Conservation (phyloP, 1,139 yeast genomes). For the Pneumocystis sp. region DNA sequence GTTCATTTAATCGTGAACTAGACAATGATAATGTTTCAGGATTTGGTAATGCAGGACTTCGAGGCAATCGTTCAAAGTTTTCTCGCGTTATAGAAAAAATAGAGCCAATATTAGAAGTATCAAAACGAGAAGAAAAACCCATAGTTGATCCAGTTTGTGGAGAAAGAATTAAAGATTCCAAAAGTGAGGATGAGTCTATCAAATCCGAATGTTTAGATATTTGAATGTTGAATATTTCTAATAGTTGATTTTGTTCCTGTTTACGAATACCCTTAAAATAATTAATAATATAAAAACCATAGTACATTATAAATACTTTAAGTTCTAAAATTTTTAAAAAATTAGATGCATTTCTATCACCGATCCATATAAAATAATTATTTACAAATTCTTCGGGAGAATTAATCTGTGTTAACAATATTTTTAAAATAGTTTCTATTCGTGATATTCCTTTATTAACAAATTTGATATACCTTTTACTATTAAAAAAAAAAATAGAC, state of each 20-base stretch:
- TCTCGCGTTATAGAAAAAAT: not conserved
- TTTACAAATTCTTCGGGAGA: constrained; percentile 56
- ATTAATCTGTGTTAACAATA: constrained; percentile 42
- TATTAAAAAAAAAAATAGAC: not conserved
- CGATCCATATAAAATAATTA: constrained; percentile 50
- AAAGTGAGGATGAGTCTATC: not conserved
- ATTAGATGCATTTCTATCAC: constrained; percentile 48
- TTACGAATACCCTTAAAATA: not conserved
- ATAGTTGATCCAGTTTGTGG: not conserved
- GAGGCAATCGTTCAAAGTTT: not conserved
- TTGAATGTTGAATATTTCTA: not conserved
- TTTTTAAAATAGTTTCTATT: constrained; percentile 50
- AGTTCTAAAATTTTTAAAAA: constrained; percentile 50
- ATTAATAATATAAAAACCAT: constrained; percentile 22
- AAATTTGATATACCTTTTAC: constrained; percentile 29
- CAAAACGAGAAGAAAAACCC: not conserved
- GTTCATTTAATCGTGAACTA: not conserved
- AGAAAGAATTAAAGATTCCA: not conserved
- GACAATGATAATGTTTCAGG: not conserved
- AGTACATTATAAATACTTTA: constrained; percentile 27
- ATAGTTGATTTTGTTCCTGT: not conserved
- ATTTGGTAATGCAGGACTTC: not conserved
- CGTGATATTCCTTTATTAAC: constrained; percentile 38
- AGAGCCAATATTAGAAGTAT: not conserved
- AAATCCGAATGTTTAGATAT: not conserved